These are phyloP conservation scores for Podospora pseudopauciseta DNA, from an alignment of 495 filamentous ascomycete species.

Conservation along the genomic window DNA sequence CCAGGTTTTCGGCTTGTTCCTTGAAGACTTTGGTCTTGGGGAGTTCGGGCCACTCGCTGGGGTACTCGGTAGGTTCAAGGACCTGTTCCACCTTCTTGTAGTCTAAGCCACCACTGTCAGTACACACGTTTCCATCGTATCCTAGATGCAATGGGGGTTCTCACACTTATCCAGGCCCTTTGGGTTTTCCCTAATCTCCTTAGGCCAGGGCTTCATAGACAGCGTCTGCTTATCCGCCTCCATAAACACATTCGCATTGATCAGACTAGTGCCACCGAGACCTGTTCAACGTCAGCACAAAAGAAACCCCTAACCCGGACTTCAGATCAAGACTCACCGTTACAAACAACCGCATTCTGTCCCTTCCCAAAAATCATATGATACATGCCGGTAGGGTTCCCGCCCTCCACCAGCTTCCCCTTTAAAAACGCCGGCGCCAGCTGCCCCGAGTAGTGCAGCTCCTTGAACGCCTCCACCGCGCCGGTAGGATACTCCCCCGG, in stretches of 20 bases:
- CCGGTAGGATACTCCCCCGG: conserved; percentile 59
- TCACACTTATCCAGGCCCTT: conserved; percentile 49
- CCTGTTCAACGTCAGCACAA: conserved; percentile 31
- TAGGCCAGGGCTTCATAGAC: conserved; percentile 55
- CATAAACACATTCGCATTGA: conserved; percentile 67
- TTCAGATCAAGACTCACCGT: conserved; percentile 44
- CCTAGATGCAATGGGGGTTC: conserved; percentile 24
- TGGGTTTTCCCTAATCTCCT: conserved; percentile 51
- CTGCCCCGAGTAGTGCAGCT: conserved; percentile 56
- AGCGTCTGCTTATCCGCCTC: conserved; percentile 55
- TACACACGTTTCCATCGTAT: background rate
- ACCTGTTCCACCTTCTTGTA: conserved; percentile 55
- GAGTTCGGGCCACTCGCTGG: conserved; percentile 51
- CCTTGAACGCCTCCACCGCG: conserved; percentile 39
- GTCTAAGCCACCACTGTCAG: conserved; percentile 27
- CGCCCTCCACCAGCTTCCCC: conserved; percentile 42
- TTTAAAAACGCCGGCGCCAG: conserved; percentile 40
- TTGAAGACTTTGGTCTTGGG: conserved; percentile 56
- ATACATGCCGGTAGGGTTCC: conserved; percentile 59
- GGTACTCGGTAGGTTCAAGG: conserved; percentile 58
- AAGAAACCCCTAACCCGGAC: background rate
- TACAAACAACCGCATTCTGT: conserved; percentile 62
- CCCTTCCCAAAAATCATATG: conserved; percentile 61
- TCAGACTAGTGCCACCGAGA: conserved; percentile 60
- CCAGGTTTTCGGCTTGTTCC: conserved; percentile 52